A percentile compares a stretch with the other conserved stretches of the same genome.
Evolutionary conservation across 352 stramenopile genomes (phyloP).

Genomic region (Aphanomyces invadans): DNA sequence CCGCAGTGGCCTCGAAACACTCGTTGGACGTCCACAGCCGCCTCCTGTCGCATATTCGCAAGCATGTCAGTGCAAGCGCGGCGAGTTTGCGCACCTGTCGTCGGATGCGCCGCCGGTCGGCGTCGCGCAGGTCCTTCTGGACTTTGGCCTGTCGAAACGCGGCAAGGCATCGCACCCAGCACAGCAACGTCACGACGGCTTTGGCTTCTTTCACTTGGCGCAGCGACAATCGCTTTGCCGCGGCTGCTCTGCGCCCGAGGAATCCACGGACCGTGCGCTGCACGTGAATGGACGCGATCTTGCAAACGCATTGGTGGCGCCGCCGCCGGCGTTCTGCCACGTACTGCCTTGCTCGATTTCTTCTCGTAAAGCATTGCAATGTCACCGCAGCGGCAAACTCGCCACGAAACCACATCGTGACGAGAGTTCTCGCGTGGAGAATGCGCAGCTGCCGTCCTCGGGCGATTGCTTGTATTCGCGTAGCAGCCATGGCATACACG

Average conservation of each 20-base stretch:
- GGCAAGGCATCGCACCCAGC: slow-evolving; percentile 10
- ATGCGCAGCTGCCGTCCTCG: not conserved
- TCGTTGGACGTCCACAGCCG: not conserved
- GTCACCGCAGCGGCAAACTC: slow-evolving; percentile 10
- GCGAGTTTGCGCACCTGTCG: not conserved
- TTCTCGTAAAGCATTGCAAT: not conserved
- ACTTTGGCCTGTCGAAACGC: not conserved
- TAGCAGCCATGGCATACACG: slow-evolving; percentile 4
- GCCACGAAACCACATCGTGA: slow-evolving; percentile 12
- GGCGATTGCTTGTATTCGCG: slow-evolving; percentile 10
- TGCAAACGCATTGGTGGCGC: not conserved
- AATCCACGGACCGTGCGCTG: slow-evolving; percentile 17
- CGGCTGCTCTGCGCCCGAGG: not conserved
- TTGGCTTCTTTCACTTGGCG: too few relatives aligned
- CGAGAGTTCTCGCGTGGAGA: not conserved
- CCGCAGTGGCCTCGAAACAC: slow-evolving; percentile 2
- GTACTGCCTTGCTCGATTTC: not conserved
- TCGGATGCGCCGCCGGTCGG: not conserved
- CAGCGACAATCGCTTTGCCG: not conserved
- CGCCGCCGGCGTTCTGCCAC: not conserved
- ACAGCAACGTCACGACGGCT: slow-evolving; percentile 9
- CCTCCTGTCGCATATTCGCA: too few relatives aligned
- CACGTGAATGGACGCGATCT: not conserved
- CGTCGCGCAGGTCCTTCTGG: not conserved
- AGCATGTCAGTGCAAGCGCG: too few relatives aligned